Conservation (phyloP, 768 basidiomycete genomes). For the Jaapia argillacea region DNA sequence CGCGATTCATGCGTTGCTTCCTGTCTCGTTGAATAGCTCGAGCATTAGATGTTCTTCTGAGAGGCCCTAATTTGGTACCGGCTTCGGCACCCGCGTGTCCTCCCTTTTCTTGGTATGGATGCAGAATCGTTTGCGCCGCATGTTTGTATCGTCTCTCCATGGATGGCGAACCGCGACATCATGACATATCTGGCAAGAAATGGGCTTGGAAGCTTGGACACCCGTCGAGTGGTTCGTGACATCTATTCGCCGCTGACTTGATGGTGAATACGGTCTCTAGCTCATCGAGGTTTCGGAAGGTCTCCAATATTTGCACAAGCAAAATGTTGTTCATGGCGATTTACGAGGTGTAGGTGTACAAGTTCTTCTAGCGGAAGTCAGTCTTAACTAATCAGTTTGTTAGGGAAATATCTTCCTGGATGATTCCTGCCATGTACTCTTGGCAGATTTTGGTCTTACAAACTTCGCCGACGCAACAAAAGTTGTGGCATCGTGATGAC, state of each 20-base stretch:
- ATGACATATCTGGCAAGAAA: neutral
- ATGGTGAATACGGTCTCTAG: no score
- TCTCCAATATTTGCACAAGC: neutral
- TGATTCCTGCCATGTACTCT: constrained; percentile 19
- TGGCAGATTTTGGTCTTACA: constrained; percentile 26
- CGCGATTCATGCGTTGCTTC: no score
- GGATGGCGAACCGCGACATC: constrained; percentile 1
- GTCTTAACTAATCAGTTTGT: constrained; percentile 9
- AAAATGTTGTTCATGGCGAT: neutral
- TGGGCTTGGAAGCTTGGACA: neutral
- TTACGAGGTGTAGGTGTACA: neutral
- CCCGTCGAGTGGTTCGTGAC: neutral
- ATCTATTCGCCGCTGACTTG: no score
- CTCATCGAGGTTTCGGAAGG: neutral
- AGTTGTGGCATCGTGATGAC: constrained; percentile 17
- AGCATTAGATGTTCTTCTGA: neutral
- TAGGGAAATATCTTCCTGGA: constrained; percentile 23
- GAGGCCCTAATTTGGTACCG: constrained; percentile 4
- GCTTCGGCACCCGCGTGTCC: constrained; percentile 1
- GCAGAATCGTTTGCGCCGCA: neutral
- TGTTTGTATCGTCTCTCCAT: constrained; percentile 1
- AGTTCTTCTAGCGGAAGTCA: neutral
- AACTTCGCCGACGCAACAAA: constrained; percentile 19
- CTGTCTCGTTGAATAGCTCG: neutral
- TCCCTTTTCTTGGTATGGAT: constrained; percentile 3